A percentile compares a stretch with the other conserved stretches of the same genome.
Evolutionary conservation across 805 yeast genomes (phyloP).

Genomic region (Deakozyma indianensis): DNA sequence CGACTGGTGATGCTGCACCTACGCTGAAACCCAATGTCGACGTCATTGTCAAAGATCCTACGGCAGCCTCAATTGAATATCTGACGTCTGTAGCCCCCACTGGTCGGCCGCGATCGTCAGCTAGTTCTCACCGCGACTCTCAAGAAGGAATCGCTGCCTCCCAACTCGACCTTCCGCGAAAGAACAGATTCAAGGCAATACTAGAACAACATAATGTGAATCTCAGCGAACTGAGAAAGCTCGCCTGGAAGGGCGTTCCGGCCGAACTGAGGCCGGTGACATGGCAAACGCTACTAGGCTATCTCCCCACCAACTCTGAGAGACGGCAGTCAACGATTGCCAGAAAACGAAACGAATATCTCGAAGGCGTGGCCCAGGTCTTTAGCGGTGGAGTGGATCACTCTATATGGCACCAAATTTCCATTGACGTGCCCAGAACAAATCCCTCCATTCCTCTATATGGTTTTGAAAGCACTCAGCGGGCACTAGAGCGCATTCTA

Average conservation of each 20-base stretch:
- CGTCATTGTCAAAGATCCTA: slow-evolving; percentile 29
- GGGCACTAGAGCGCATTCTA: slow-evolving; percentile 63
- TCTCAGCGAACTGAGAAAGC: slow-evolving; percentile 51
- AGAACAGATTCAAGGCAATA: slow-evolving; percentile 51
- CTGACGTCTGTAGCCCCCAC: slow-evolving; percentile 14
- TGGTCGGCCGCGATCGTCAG: slow-evolving; percentile 8
- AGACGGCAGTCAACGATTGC: slow-evolving; percentile 56
- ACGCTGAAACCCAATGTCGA: slow-evolving; percentile 18
- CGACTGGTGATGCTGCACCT: background rate
- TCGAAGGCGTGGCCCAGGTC: slow-evolving; percentile 58
- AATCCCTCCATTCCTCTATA: slow-evolving; percentile 74
- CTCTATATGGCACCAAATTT: slow-evolving; percentile 88
- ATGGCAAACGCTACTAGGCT: slow-evolving; percentile 86
- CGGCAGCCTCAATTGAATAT: slow-evolving; percentile 15
- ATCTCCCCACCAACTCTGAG: slow-evolving; percentile 71
- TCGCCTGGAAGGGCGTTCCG: slow-evolving; percentile 94
- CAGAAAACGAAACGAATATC: slow-evolving; percentile 76
- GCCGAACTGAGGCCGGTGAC: slow-evolving; percentile 60
- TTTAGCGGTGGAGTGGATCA: slow-evolving; percentile 50
- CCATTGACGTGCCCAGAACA: slow-evolving; percentile 88
- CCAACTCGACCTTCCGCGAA: slow-evolving; percentile 45
- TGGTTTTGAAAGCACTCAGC: slow-evolving; percentile 53
- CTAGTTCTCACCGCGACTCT: slow-evolving; percentile 9
- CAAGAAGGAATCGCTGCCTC: slow-evolving; percentile 26
- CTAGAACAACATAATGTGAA: slow-evolving; percentile 44